Conservation (phyloP, 139 green algal species). For the Chlamydomonas schloesseri region DNA sequence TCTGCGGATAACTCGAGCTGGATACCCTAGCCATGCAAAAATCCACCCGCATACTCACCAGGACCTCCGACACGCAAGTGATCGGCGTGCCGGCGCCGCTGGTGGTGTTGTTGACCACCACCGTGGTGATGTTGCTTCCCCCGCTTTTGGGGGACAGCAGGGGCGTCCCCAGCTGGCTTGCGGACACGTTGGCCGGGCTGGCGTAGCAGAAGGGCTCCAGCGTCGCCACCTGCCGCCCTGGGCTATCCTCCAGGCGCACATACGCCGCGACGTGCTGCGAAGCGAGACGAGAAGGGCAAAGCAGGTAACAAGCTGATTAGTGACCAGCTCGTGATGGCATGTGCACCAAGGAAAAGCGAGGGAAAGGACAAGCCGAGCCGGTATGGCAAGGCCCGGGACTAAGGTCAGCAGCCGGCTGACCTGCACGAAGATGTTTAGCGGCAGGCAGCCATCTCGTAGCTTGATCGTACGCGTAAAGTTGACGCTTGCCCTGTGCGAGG, state of each 20-base stretch:
- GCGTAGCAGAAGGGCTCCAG: conserved; percentile 22
- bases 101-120: not conserved
- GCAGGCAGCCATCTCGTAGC: conserved; percentile 27
- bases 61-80: not conserved
- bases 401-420: too few species aligned
- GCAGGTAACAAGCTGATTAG: too few species aligned
- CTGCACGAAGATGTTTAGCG: conserved; percentile 18
- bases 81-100: not conserved
- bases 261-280: conserved; percentile 2
- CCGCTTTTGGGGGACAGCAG: not conserved
- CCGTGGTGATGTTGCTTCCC: not conserved
- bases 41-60: not conserved
- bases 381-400: too few species aligned
- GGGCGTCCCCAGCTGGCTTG: too few species aligned
- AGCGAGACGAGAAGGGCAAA: too few species aligned
- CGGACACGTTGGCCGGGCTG: not conserved
- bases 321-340: too few species aligned
- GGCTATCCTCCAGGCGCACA: not conserved
- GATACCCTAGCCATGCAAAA: too few species aligned
- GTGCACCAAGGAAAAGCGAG: too few species aligned
- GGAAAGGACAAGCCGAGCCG: too few species aligned
- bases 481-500: not conserved
- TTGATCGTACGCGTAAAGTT: not conserved
- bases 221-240: not conserved
- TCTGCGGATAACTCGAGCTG: too few species aligned